Percentiles rank a stretch among this genome's conserved stretches.
Evolutionary conservation across 768 basidiomycete genomes (phyloP).

Genomic region (Mycena venus): DNA sequence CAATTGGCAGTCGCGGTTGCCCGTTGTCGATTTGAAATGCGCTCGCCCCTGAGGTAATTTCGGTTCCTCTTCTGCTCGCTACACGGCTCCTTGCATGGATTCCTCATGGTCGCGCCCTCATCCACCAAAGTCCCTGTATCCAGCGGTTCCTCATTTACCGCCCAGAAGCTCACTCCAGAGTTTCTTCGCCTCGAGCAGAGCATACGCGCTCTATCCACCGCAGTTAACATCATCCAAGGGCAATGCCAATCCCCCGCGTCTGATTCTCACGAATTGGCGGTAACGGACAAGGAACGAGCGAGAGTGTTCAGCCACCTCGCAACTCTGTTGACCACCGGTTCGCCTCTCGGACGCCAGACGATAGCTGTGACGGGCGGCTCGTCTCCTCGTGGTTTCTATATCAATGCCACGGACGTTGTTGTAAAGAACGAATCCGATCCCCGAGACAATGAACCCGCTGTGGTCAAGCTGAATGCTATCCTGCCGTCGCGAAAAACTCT

Average conservation of each 20-base stretch:
- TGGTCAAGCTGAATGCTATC: no score
- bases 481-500: no score
- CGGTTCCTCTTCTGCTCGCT: background rate
- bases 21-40: background rate
- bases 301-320: no score
- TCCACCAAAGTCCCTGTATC: background rate
- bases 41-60: background rate
- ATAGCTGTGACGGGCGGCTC: no score
- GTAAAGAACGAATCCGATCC: no score
- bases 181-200: conserved; percentile 13
- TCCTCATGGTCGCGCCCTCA: background rate
- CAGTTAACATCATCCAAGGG: background rate
- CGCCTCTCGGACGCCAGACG: no score
- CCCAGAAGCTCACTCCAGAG: background rate
- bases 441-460: no score
- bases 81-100: background rate
- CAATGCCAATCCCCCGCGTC: background rate
- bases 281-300: background rate
- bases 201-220: conserved; percentile 20
- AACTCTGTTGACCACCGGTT: no score
- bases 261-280: background rate
- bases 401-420: no score
- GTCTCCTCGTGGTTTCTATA: no score
- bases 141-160: background rate
- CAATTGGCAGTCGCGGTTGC: background rate